These are phyloP conservation scores for Candida xiaguanensis DNA, from an alignment of 805 yeast genomes.

Conservation along the genomic window DNA sequence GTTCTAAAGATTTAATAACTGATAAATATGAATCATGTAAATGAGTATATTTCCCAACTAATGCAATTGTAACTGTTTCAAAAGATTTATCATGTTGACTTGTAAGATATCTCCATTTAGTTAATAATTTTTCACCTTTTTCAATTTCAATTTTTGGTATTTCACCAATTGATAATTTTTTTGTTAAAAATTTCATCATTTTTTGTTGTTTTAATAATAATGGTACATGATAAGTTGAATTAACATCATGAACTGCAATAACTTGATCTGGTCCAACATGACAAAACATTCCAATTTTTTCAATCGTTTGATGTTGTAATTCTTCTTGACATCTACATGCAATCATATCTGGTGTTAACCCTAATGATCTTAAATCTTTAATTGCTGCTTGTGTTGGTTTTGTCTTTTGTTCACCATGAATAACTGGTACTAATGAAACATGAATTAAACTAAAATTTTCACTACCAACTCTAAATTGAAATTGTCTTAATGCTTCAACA, in stretches of 20 bases:
- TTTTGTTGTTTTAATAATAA: slow-evolving; percentile 83
- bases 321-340: slow-evolving; percentile 93
- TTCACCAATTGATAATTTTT: slow-evolving; percentile 60
- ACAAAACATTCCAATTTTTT: slow-evolving; percentile 97
- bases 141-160: slow-evolving; percentile 41
- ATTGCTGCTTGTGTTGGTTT: slow-evolving; percentile 99
- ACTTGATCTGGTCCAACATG: slow-evolving; percentile 99
- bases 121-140: slow-evolving; percentile 68
- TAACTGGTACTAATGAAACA: slow-evolving; percentile 95
- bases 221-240: slow-evolving; percentile 97
- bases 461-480: slow-evolving; percentile 93
- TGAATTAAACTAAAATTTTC: slow-evolving; percentile 95
- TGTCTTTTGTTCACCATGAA: slow-evolving; percentile 98
- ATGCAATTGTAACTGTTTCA: slow-evolving; percentile 88
- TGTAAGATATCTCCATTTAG: slow-evolving; percentile 79
- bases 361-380: slow-evolving; percentile 91
- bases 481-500: slow-evolving; percentile 97
- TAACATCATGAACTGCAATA: slow-evolving; percentile 93
- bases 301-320: slow-evolving; percentile 80
- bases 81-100: slow-evolving; percentile 74
- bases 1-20: slow-evolving; percentile 93
- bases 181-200: slow-evolving; percentile 66
- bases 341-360: slow-evolving; percentile 93
- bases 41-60: slow-evolving; percentile 96
- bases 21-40: slow-evolving; percentile 93